Base-by-base conservation (phyloP, 176 grass and related monocot genomes). In the Chloris gayana region DNA sequence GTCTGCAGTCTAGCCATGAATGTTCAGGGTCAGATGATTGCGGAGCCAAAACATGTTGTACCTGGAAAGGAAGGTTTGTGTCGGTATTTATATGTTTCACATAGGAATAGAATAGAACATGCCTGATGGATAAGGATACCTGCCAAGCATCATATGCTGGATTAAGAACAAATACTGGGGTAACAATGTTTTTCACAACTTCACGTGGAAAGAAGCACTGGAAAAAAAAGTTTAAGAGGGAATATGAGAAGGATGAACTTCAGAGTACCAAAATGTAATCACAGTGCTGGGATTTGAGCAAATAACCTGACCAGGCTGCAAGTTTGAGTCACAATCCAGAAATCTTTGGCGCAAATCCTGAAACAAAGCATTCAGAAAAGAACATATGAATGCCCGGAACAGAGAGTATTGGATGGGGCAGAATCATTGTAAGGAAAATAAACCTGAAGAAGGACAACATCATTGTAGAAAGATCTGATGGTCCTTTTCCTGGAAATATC, bases 61-160 rank as follows among this genome's bases (percentile, higher is more conserved):
- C 82, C 94, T 94, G 85, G 75, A 76, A 85, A 71, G 45, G 0
- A 33, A 61, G 17, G 33, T 60, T 73, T 11, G 4, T 26, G 39
- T 46, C 59, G 7, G 37, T 45, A 82, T 4, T 64, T 12, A 57
- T 32, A 78, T 58, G 59, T 72, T 72, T 31, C 70, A 79, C 10
- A 84, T 2, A 72, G 12, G 5, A 76, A 26, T 8, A 66, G n/a
- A n/a, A n/a, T n/a, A 35, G 18, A 72, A 79, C 44, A 76, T 67
- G 19, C 37, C 11, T 64, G 39, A 64, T 75, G 72, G 6, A 74
- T 61, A 68, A 79, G 12, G 1, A 77, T 81, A 97, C 94, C 94
- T 94, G 94, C 89, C 91, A 97, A 73, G 87, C 77, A 80, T 94
- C 91, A 77, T 94, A 94, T 8, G 91, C 87, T 63, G 91, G 83